Conservation (phyloP, 2,329 filamentous ascomycete genomes). For the Clonostachys solani region DNA sequence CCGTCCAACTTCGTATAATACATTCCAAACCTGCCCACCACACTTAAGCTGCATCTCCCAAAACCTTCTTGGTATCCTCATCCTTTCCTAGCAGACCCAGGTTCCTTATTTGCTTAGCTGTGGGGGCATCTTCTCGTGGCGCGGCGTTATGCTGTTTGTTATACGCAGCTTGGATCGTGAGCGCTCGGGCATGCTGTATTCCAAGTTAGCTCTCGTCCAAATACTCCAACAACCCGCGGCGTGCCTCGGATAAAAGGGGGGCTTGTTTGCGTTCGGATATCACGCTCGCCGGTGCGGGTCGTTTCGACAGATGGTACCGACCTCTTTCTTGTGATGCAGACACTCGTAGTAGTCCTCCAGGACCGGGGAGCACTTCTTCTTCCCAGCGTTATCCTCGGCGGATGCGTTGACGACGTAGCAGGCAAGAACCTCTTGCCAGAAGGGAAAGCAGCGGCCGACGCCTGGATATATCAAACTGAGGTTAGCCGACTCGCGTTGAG, state of each 20-base stretch:
- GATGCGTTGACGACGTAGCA: slow-evolving; percentile 96
- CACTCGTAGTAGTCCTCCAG: slow-evolving; percentile 99
- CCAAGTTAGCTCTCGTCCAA: background rate
- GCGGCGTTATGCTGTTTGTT: slow-evolving; percentile 73
- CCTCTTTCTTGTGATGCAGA: slow-evolving; percentile 98
- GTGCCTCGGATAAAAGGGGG: background rate
- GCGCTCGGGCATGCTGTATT: slow-evolving; percentile 68
- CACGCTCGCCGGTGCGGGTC: background rate
- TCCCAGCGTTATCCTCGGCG: slow-evolving; percentile 72
- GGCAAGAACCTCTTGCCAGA: slow-evolving; percentile 98
- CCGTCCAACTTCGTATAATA: no score
- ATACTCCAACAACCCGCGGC: background rate
- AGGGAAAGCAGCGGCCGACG: slow-evolving; percentile 86
- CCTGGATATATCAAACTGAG: slow-evolving; percentile 32
- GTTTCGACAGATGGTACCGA: slow-evolving; percentile 37
- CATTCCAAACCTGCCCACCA: no score
- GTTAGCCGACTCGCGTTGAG: background rate
- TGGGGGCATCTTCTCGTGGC: slow-evolving; percentile 75
- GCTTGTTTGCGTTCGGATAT: background rate
- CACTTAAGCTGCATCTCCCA: slow-evolving; percentile 18
- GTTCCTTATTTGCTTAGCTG: slow-evolving; percentile 81
- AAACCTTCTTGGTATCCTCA: slow-evolving; percentile 66
- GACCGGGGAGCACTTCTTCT: slow-evolving; percentile 79
- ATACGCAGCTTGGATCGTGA: slow-evolving; percentile 78
- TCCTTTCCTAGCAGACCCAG: slow-evolving; percentile 81